Percentiles rank a stretch among this genome's conserved stretches.
These are phyloP conservation scores for Picochlorum sp. DNA, from an alignment of 139 green algal genomes.

Conservation along the genomic window DNA sequence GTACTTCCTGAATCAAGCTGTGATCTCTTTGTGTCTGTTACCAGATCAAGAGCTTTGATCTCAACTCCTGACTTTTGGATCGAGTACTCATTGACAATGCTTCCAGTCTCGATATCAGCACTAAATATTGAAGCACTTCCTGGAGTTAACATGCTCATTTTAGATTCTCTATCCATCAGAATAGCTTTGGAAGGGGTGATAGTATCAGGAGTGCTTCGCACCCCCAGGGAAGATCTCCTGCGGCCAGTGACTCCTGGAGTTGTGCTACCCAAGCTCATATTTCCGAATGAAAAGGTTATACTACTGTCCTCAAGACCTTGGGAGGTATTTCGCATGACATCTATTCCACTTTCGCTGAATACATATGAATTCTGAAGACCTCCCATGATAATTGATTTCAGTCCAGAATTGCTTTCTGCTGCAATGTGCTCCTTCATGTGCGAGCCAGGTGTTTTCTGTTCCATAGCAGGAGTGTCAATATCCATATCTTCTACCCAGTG, in stretches of 20 bases:
- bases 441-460: constrained; percentile 13
- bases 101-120: constrained; percentile 48
- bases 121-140: constrained; percentile 40
- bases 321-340: constrained; percentile 77
- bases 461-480: constrained; percentile 3
- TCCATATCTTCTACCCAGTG: constrained; percentile 42
- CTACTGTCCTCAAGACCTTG: constrained; percentile 48
- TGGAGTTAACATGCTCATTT: constrained; percentile 82
- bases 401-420: constrained; percentile 5
- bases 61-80: constrained; percentile 83
- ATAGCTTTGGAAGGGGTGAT: constrained; percentile 32
- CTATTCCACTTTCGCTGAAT: constrained; percentile 56
- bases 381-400: constrained; percentile 42
- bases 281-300: constrained; percentile 25
- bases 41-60: constrained; percentile 64
- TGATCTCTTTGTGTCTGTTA: constrained; percentile 59
- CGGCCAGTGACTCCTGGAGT: no score
- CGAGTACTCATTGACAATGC: constrained; percentile 69
- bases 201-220: neutral
- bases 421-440: constrained; percentile 21
- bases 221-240: no score
- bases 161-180: constrained; percentile 61
- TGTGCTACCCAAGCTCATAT: no score
- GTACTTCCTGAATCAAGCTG: constrained; percentile 51
- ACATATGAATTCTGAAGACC: constrained; percentile 66